phyloP scores from a whole-genome alignment of 768 basidiomycete genomes.

The Brasilioporus rufonigricans region DNA sequence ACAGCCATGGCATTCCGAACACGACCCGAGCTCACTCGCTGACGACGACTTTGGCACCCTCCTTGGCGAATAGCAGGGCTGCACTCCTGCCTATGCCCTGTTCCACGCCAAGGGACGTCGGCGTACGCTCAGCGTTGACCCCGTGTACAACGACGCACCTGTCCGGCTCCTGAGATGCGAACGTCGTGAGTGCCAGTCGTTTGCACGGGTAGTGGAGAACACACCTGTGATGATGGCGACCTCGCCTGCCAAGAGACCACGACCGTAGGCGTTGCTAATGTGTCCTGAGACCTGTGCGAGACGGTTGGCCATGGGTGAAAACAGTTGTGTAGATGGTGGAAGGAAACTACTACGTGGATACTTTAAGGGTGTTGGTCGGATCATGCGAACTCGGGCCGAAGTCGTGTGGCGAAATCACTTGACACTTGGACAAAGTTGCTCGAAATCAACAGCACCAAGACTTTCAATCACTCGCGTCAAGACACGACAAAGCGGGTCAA shows the following conservation, averaged over 20 bases:
- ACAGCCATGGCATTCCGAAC: not conserved
- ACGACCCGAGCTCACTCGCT: slow-evolving; percentile 57
- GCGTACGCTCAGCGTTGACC: not conserved
- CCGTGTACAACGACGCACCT: slow-evolving; percentile 42
- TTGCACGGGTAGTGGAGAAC: slow-evolving; percentile 15
- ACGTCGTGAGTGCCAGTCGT: not conserved
- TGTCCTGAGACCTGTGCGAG: slow-evolving; percentile 73
- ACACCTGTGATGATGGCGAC: slow-evolving; percentile 85
- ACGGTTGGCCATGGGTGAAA: slow-evolving; percentile 46
- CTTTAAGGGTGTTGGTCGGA: not conserved
- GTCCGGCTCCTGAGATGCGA: slow-evolving; percentile 60
- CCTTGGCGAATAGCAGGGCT: slow-evolving; percentile 76
- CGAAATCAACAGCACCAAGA: not conserved
- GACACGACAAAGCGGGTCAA: too few relatives aligned
- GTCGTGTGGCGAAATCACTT: not conserved
- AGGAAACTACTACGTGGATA: not conserved
- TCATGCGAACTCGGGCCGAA: not conserved
- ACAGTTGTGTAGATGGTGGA: not conserved
- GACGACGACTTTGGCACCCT: slow-evolving; percentile 84
- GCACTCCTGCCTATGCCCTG: slow-evolving; percentile 78
- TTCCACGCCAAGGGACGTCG: not conserved
- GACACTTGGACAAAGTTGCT: not conserved
- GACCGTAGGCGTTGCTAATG: slow-evolving; percentile 46
- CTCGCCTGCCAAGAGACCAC: slow-evolving; percentile 69
- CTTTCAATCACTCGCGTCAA: too few relatives aligned